Evolutionary conservation across 2,329 filamentous ascomycete genomes (phyloP).

Genomic region (Sclerotinia trifoliorum): DNA sequence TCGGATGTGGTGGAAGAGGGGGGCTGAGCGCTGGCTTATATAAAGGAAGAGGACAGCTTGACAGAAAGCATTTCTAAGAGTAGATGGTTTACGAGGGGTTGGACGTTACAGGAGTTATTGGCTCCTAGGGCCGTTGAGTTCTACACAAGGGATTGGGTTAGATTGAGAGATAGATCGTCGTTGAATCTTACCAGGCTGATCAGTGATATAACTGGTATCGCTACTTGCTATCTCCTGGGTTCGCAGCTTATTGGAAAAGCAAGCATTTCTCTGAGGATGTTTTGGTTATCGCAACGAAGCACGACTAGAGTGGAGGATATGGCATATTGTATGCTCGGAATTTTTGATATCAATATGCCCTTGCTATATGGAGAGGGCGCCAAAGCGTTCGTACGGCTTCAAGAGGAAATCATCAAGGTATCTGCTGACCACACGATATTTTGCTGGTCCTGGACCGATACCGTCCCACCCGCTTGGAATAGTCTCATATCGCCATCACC

Average conservation of each 20-base stretch:
- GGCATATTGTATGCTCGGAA: conserved; percentile 42
- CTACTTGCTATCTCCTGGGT: not conserved
- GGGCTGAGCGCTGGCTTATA: too few relatives aligned
- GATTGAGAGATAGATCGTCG: not conserved
- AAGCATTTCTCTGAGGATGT: conserved; percentile 7
- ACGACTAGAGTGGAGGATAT: conserved; percentile 37
- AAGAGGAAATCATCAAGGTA: conserved; percentile 40
- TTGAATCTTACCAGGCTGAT: not conserved
- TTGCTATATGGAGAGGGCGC: conserved; percentile 42
- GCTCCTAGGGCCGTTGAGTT: conserved; percentile 1
- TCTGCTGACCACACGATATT: not conserved
- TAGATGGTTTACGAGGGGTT: not conserved
- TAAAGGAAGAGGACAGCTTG: too few relatives aligned
- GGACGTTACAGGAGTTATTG: conserved; percentile 7
- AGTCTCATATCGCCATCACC: not conserved
- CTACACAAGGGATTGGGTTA: not conserved
- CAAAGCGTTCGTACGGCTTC: conserved; percentile 40
- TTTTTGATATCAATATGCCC: conserved; percentile 42
- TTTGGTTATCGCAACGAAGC: conserved; percentile 26
- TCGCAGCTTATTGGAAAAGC: not conserved
- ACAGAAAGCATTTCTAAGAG: not conserved
- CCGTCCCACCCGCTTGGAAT: not conserved
- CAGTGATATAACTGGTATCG: not conserved
- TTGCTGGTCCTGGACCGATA: not conserved
- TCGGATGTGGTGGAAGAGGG: conserved; percentile 6